Evolutionary conservation across 768 basidiomycete genomes (phyloP).

Genomic region (Daedaleopsis sinensis): DNA sequence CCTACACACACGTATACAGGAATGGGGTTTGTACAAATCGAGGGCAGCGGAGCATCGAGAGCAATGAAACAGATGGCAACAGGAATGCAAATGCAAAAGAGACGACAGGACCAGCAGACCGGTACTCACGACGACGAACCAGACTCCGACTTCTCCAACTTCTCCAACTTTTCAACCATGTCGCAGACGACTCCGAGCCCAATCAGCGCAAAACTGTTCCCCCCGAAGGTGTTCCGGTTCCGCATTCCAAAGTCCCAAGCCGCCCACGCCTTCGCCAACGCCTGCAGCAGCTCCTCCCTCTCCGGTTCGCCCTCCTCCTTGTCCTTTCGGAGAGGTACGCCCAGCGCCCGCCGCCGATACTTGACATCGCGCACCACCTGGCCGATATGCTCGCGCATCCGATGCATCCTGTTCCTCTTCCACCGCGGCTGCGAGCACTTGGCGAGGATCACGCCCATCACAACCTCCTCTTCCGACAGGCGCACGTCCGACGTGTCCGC

Average conservation of each 20-base stretch:
- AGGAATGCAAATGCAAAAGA: too few relatives aligned
- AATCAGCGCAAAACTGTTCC: slow-evolving; percentile 70
- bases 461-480: slow-evolving; percentile 71
- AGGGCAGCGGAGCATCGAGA: too few relatives aligned
- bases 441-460: slow-evolving; percentile 72
- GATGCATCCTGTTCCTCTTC: slow-evolving; percentile 57
- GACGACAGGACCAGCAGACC: too few relatives aligned
- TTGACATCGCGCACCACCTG: slow-evolving; percentile 56
- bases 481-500: slow-evolving; percentile 71
- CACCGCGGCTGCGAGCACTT: slow-evolving; percentile 64
- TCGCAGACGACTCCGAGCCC: slow-evolving; percentile 62
- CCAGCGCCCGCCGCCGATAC: slow-evolving; percentile 38
- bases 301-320: not conserved
- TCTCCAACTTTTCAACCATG: slow-evolving; percentile 49
- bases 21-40: too few relatives aligned
- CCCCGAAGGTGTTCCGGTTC: slow-evolving; percentile 31
- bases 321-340: slow-evolving; percentile 4
- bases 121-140: not conserved
- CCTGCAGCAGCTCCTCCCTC: slow-evolving; percentile 15
- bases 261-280: slow-evolving; percentile 57
- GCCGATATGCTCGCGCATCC: slow-evolving; percentile 60
- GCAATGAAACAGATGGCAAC: too few relatives aligned
- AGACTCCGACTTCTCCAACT: slow-evolving; percentile 5
- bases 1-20: too few relatives aligned
- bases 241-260: slow-evolving; percentile 61